Percentiles rank a stretch among this genome's conserved stretches.
These are phyloP conservation scores for Colletotrichum orchidophilum DNA, from an alignment of 2,329 filamentous ascomycete species.

Conservation along the genomic window DNA sequence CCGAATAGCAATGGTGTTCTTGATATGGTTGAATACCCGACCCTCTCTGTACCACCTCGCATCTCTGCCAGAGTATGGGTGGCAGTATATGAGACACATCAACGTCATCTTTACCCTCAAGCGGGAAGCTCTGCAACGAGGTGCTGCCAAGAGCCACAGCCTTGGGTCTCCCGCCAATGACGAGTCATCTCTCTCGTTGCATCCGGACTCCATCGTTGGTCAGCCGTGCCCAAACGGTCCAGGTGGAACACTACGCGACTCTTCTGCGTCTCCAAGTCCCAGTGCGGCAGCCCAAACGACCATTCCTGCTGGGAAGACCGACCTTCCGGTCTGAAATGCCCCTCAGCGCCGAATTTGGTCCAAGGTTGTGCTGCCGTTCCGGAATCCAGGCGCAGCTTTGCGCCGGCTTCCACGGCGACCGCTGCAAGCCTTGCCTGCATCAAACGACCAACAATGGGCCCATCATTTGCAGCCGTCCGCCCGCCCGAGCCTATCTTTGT, in stretches of 20 bases:
- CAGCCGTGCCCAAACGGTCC: slow-evolving; percentile 11
- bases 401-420: background rate
- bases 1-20: slow-evolving; percentile 15
- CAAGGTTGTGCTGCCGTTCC: slow-evolving; percentile 11
- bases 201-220: slow-evolving; percentile 21
- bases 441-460: background rate
- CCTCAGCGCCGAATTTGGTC: slow-evolving; percentile 1
- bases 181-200: background rate
- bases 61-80: background rate
- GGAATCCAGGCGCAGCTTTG: background rate
- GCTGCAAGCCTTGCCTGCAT: background rate
- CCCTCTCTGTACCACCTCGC: background rate
- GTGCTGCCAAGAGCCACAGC: slow-evolving; percentile 24
- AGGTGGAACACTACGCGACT: slow-evolving; percentile 18
- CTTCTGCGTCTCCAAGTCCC: slow-evolving; percentile 14
- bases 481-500: background rate
- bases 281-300: slow-evolving; percentile 17
- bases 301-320: background rate
- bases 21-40: background rate
- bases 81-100: background rate
- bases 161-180: slow-evolving; percentile 5
- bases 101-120: slow-evolving; percentile 17
- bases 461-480: background rate
- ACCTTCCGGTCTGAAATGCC: slow-evolving; percentile 8
- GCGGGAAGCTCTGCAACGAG: slow-evolving; percentile 9